Base-by-base conservation (phyloP, 306 rosid genomes). In the Prunus armeniaca region DNA sequence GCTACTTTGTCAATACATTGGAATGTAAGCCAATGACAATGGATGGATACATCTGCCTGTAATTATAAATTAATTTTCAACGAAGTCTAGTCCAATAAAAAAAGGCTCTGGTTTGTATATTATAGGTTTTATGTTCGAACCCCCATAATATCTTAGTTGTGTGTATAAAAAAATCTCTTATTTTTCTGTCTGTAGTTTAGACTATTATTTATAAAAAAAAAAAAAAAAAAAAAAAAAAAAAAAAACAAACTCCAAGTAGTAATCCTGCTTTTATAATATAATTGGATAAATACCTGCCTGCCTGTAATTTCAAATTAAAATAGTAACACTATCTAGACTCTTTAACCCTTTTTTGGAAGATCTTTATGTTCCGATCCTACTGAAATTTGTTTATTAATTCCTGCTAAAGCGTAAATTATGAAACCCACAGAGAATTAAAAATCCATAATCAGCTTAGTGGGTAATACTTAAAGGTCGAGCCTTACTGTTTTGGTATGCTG, bases 91-190 rank as follows among this genome's bases (percentile, higher is more conserved):
- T 7, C 0, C 0, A 38, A 1, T 7, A 7, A 0, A 0, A 38
- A 38, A 38, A 0, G 8, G 0, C 2, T 34, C 6, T 34, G 2
- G 5, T 34, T 32, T 32, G 38, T 0, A 1, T 32, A 0, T 32
- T 32, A 5, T 0, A 34, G 9, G 9, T 34, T 0, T 6, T 34
- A 6, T 1, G 9, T 34, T 34, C 41, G 2, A 34, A 34, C 0
- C 0, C 0, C 2, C 0, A 0, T 38, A 0, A 38, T 0, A 1
- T 34, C 2, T 38, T 38, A 38, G 9, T 38, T 38, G 0, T 38
- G 9, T 38, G 43, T 38, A 38, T 38, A 6, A 38, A 2, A 38
- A 38, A 38, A 38, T 38, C 0, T 0, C 2, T n/a, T n/a, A n/a
- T n/a, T n/a, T n/a, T n/a, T n/a, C n/a, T n/a, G n/a, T n/a, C 9